Percentiles rank a stretch among this genome's conserved stretches.
phyloP scores from a whole-genome alignment of 345 rosid species.

The Capsella bursapastoris region DNA sequence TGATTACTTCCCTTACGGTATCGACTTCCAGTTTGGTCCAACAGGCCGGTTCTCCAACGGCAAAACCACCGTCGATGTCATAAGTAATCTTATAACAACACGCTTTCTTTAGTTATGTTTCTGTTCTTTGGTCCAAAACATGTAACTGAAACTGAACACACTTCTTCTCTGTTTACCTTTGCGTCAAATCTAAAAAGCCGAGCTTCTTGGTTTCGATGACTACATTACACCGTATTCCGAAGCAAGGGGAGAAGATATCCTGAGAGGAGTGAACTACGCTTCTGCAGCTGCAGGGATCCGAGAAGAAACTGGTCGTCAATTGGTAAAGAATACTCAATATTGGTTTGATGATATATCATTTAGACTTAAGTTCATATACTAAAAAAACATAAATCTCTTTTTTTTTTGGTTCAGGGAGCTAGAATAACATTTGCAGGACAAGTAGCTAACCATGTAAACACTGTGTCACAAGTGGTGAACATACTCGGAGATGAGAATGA shows the following conservation, averaged over 20 bases:
- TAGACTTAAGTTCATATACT: slow-evolving; percentile 1
- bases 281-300: slow-evolving; percentile 90
- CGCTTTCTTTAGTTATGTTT: background rate
- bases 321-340: slow-evolving; percentile 48
- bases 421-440: slow-evolving; percentile 78
- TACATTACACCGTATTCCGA: slow-evolving; percentile 64
- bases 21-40: slow-evolving; percentile 72
- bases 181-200: slow-evolving; percentile 45
- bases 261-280: slow-evolving; percentile 76
- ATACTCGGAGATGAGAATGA: slow-evolving; percentile 62
- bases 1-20: slow-evolving; percentile 82
- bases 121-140: background rate
- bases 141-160: background rate
- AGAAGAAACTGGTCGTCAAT: slow-evolving; percentile 80
- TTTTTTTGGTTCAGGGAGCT: slow-evolving; percentile 57
- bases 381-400: slow-evolving; percentile 12
- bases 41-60: slow-evolving; percentile 84
- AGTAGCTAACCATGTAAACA: slow-evolving; percentile 65
- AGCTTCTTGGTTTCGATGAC: slow-evolving; percentile 64
- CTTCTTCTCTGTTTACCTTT: slow-evolving; percentile 3
- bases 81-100: slow-evolving; percentile 50
- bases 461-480: slow-evolving; percentile 64
- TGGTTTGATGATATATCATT: slow-evolving; percentile 10
- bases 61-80: slow-evolving; percentile 73
- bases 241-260: slow-evolving; percentile 59